These are phyloP conservation scores for Hypoxylon perforatum DNA, from an alignment of 495 filamentous ascomycete genomes.

Conservation along the genomic window DNA sequence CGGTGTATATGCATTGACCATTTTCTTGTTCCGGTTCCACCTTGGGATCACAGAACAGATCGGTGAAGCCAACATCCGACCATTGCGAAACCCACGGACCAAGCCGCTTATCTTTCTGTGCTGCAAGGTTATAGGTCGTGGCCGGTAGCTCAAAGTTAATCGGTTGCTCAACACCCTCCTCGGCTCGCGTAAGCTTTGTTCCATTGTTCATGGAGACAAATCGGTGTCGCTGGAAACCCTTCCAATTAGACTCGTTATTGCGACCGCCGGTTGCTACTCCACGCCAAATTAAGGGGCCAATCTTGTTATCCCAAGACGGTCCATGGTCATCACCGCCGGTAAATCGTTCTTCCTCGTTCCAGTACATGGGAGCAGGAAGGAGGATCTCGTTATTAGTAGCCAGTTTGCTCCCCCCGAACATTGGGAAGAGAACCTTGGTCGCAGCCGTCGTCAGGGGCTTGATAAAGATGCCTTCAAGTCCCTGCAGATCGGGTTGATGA, in stretches of 20 bases:
- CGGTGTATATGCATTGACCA: slow-evolving; percentile 62
- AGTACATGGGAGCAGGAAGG: slow-evolving; percentile 79
- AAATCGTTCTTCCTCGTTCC: slow-evolving; percentile 76
- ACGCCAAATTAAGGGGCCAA: slow-evolving; percentile 69
- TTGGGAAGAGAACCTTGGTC: slow-evolving; percentile 68
- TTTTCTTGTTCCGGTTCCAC: slow-evolving; percentile 45
- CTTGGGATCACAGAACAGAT: slow-evolving; percentile 54
- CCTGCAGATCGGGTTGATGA: slow-evolving; percentile 62
- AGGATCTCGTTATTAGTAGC: slow-evolving; percentile 81
- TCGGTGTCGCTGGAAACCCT: slow-evolving; percentile 74
- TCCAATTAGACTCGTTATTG: slow-evolving; percentile 70
- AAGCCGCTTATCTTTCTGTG: slow-evolving; percentile 47
- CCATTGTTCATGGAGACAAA: slow-evolving; percentile 74
- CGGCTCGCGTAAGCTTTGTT: slow-evolving; percentile 61
- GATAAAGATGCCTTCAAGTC: slow-evolving; percentile 76
- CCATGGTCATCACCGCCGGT: slow-evolving; percentile 64
- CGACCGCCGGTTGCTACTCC: slow-evolving; percentile 74
- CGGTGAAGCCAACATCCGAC: slow-evolving; percentile 60
- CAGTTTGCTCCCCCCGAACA: slow-evolving; percentile 79
- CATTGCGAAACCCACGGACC: slow-evolving; percentile 54
- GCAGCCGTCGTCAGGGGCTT: slow-evolving; percentile 66
- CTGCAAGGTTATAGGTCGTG: slow-evolving; percentile 48
- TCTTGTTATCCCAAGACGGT: slow-evolving; percentile 66
- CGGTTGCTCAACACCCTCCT: slow-evolving; percentile 47
- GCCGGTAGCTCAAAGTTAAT: slow-evolving; percentile 55